phyloP scores from a whole-genome alignment of 2,329 filamentous ascomycete genomes.

The Fusarium compactum region DNA sequence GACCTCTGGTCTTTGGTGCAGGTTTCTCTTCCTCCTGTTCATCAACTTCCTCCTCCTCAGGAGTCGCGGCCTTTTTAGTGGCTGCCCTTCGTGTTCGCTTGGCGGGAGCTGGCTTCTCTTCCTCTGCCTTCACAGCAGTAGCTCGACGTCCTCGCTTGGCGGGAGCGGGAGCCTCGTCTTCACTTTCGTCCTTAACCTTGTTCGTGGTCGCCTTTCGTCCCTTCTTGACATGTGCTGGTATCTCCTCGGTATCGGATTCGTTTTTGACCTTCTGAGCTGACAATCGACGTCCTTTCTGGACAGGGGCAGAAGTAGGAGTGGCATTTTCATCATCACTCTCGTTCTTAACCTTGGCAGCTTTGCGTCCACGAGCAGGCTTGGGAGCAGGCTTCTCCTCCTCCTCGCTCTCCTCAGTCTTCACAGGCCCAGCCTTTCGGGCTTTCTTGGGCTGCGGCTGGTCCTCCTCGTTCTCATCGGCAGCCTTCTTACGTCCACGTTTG shows the following conservation, averaged over 20 bases:
- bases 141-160: constrained; percentile 48
- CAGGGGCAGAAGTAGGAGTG: constrained; percentile 40
- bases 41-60: constrained; percentile 32
- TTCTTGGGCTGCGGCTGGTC: constrained; percentile 54
- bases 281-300: constrained; percentile 47
- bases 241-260: constrained; percentile 27
- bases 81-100: constrained; percentile 37
- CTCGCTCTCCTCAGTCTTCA: constrained; percentile 40
- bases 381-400: constrained; percentile 36
- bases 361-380: constrained; percentile 43
- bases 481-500: constrained; percentile 54
- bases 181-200: constrained; percentile 42
- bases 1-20: constrained; percentile 48
- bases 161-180: constrained; percentile 31
- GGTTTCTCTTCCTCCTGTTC: constrained; percentile 46
- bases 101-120: constrained; percentile 29
- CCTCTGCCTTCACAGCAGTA: constrained; percentile 27
- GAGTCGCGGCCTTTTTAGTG: constrained; percentile 29
- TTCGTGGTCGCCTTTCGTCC: constrained; percentile 35
- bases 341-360: constrained; percentile 40
- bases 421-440: constrained; percentile 48
- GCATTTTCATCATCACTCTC: constrained; percentile 38
- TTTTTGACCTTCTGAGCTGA: constrained; percentile 37
- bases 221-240: constrained; percentile 21
- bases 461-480: constrained; percentile 46